Evolutionary conservation across 257 asterid genomes (phyloP), one percentile per base, ranked within the genome.

Genomic region (Jasminum sambac): DNA sequence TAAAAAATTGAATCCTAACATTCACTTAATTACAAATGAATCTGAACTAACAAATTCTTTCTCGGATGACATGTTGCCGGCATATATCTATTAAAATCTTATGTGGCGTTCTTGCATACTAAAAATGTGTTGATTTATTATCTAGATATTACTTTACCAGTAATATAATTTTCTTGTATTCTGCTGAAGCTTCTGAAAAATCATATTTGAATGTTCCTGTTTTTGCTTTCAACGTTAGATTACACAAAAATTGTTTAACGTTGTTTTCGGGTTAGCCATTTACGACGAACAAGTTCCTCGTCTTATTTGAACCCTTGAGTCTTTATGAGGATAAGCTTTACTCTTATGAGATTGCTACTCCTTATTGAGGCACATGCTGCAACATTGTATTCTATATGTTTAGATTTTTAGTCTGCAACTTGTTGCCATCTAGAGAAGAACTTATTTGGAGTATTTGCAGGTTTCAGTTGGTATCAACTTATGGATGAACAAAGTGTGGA

Each of bases 401-500:
- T 21, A 4, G 39, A 52, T 62, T 67, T 25, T 71, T 58, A 57
- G 16, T 44, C 48, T 37, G 58, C 8, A 6, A 17, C 48, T 19
- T 62, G 67, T 44, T 62, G 23, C 76, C 48, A 68, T 67, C 41
- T 16, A 21, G 19, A 26, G 61, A 41, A 40, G 57, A 72, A 46
- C 64, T 71, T 59, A 71, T 52, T 44, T 68, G 39, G 67, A 72
- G 52, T 57, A 69, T 74, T 81, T 46, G 17, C 79, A 86, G 95
- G 94, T 76, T 77, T 77, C 78, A 68, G 64, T 57, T 63, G 83
- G 81, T 79, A 78, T 73, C 83, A 80, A 39, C 74, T 64, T 12
- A 26, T 64, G 38, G 90, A 76, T 66, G 93, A 81, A 63, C 76
- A 60, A 66, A 42, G 38, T n/a, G 83, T 82, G 66, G 85, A 74